phyloP scores from a whole-genome alignment of 768 basidiomycete genomes.

The Favolaschia claudopus region DNA sequence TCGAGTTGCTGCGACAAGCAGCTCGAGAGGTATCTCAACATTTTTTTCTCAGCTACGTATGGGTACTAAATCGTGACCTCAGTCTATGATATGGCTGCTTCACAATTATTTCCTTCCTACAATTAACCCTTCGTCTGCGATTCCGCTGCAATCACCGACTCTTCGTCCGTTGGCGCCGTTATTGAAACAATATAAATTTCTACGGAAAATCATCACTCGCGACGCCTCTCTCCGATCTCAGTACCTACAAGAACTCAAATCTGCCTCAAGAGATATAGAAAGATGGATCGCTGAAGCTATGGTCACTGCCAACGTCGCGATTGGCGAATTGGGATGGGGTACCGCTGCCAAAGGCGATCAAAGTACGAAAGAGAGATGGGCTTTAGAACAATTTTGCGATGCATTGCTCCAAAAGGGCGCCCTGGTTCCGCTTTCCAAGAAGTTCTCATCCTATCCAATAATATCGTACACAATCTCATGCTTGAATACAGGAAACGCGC shows the following conservation, averaged over 20 bases:
- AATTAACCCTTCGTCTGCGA: conserved; percentile 57
- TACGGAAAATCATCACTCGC: conserved; percentile 66
- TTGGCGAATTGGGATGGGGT: conserved; percentile 61
- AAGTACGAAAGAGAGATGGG: conserved; percentile 69
- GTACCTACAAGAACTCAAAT: conserved; percentile 57
- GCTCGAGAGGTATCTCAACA: conserved; percentile 64
- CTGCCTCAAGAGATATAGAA: conserved; percentile 69
- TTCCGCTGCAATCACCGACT: conserved; percentile 38
- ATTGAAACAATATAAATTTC: conserved; percentile 75
- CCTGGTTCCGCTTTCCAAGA: conserved; percentile 85
- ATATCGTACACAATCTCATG: conserved; percentile 46
- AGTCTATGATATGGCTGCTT: conserved; percentile 88
- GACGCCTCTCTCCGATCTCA: conserved; percentile 68
- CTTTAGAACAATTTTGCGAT: conserved; percentile 72
- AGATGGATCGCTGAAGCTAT: conserved; percentile 81
- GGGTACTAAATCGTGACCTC: conserved; percentile 12
- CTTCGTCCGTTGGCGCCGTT: conserved; percentile 70
- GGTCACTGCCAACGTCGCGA: conserved; percentile 61
- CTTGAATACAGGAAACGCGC: conserved; percentile 59
- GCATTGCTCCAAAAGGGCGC: conserved; percentile 73
- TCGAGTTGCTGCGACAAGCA: conserved; percentile 80
- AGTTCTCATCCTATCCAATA: conserved; percentile 64
- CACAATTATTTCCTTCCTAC: conserved; percentile 87
- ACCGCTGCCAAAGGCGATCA: conserved; percentile 40
- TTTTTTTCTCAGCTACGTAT: not conserved